Base-by-base conservation (phyloP, 2,329 filamentous ascomycete species). In the Xylariaceae sp. region DNA sequence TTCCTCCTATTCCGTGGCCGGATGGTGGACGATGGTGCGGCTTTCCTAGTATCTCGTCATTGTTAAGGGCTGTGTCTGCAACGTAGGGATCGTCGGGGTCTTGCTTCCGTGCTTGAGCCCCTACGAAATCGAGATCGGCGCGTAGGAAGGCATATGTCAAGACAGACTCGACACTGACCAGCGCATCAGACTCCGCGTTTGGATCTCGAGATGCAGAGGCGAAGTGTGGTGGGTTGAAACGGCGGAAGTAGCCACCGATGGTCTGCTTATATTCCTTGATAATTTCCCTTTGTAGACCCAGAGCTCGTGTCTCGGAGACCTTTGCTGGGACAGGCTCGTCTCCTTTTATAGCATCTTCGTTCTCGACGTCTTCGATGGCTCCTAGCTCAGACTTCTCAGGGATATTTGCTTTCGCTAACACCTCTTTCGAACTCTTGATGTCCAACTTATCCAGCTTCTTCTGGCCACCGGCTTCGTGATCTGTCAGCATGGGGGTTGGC, bases 121-220 rank as follows among this genome's bases (percentile, higher is more conserved):
- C 83, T 49, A 97, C 86, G 65, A 99, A 99, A 71, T 97, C 93
- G 47, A 97, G 83, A 69, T 99, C 94, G 33, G 92, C 91, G 61
- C 90, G 89, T 45, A 99, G 78, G 64, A 99, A 99, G 18, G 93
- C 90, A 71, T 97, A 97, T 53, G 88, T 88, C 48, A 99, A 77
- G 34, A 96, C 84, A 1, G 88, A 83, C 65, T 93, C 88, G 55
- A 92, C 81, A 13, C 83, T 84, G 34, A 86, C 77, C 13, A 78
- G 69, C 13, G 65, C 63, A 31, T 70, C 66, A 22, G 12, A 73
- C 69, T 13, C 69, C 2, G 28, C 17, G 62, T 67, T 57, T n/a
- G 55, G 51, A 34, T 66, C 56, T 42, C 65, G 63, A 19, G 69
- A 60, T 6, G 77, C 58, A 3, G 13, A 5, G 34, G 13, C 16